Conservation (phyloP, 257 asterid genomes). For the Primulina huaijiensis region DNA sequence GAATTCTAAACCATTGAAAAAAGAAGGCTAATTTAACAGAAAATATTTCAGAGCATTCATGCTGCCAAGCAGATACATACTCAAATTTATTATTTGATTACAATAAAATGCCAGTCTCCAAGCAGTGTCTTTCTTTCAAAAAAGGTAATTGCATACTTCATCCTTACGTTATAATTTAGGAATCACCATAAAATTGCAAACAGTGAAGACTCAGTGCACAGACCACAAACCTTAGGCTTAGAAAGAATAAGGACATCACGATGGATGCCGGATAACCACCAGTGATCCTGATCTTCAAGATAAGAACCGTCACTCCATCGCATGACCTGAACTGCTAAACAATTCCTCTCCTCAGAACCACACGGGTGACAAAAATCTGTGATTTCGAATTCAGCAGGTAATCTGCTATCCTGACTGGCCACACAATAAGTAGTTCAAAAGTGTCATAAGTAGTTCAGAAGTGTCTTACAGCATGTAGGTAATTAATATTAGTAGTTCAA, state of each 20-base stretch:
- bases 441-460: too few species aligned
- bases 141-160: constrained; percentile 18
- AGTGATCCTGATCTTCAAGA: constrained; percentile 99
- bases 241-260: constrained; percentile 90
- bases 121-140: constrained; percentile 9
- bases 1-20: too few species aligned
- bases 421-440: too few species aligned
- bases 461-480: constrained; percentile 13
- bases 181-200: neutral
- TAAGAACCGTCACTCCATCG: constrained; percentile 97
- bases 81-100: neutral
- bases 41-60: neutral
- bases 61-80: neutral
- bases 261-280: constrained; percentile 98
- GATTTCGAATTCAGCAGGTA: constrained; percentile 98
- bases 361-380: constrained; percentile 77
- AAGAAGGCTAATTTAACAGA: neutral
- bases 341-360: constrained; percentile 68
- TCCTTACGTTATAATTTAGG: neutral
- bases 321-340: constrained; percentile 92
- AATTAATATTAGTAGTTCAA: neutral
- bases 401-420: constrained; percentile 91
- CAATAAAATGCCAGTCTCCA: constrained; percentile 1
- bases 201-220: constrained; percentile 1
- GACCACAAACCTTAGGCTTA: constrained; percentile 77